Conservation (phyloP, 2,329 filamentous ascomycete species). For the Zasmidium citrigriseum region DNA sequence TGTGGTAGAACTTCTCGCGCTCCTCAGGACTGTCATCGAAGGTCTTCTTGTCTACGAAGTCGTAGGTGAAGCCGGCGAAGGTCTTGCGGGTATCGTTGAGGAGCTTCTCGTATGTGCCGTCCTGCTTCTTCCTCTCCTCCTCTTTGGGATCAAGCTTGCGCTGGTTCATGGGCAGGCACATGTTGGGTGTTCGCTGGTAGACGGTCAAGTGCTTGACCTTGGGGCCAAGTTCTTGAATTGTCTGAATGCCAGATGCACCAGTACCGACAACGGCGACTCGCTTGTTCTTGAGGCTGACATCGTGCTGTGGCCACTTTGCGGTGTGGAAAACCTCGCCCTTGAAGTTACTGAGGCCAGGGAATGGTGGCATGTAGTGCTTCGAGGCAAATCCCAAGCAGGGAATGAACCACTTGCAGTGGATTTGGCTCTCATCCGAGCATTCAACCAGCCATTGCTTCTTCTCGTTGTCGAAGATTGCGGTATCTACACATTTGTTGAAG, state of each 20-base stretch:
- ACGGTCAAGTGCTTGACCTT: conserved; percentile 56
- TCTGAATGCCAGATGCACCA: conserved; percentile 65
- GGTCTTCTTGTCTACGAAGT: conserved; percentile 48
- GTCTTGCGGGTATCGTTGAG: conserved; percentile 28
- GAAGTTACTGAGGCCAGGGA: conserved; percentile 61
- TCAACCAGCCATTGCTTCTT: conserved; percentile 53
- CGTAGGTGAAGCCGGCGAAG: conserved; percentile 61
- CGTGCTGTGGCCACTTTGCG: conserved; percentile 56
- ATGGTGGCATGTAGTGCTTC: conserved; percentile 60
- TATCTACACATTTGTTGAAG: conserved; percentile 58
- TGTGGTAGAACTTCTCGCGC: conserved; percentile 45
- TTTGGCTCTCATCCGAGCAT: conserved; percentile 54
- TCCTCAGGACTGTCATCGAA: conserved; percentile 54
- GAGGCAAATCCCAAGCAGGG: conserved; percentile 60
- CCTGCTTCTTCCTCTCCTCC: conserved; percentile 52
- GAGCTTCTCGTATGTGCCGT: conserved; percentile 37
- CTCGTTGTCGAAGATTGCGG: conserved; percentile 54
- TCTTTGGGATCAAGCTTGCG: conserved; percentile 42
- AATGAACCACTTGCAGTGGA: conserved; percentile 55
- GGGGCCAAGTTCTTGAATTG: conserved; percentile 60
- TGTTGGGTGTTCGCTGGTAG: conserved; percentile 56
- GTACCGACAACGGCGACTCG: conserved; percentile 64
- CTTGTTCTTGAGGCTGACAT: conserved; percentile 59
- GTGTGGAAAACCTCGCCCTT: conserved; percentile 56
- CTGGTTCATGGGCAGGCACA: conserved; percentile 63